Evolutionary conservation across 1,139 yeast genomes (phyloP).

Genomic region (Diutina sp.): DNA sequence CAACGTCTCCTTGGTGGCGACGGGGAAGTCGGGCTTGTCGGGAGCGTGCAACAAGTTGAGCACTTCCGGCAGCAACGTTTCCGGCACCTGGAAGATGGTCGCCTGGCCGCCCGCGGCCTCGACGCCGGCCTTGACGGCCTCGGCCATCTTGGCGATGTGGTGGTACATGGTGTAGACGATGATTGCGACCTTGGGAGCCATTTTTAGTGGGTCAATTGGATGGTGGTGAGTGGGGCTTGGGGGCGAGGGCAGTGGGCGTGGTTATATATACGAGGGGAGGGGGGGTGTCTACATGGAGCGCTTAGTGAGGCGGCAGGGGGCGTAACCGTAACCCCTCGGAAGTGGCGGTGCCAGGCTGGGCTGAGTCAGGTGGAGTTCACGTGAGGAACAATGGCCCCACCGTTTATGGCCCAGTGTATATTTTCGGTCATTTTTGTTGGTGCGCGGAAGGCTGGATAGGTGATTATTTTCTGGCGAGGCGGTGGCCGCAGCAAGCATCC

Average conservation of each 20-base stretch:
- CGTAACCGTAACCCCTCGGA: too few species aligned
- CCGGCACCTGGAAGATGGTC: conserved; percentile 24
- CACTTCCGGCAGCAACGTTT: conserved; percentile 19
- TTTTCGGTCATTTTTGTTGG: not conserved
- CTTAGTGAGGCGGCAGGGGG: not conserved
- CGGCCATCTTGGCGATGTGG: conserved; percentile 23
- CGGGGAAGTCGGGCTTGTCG: conserved; percentile 54
- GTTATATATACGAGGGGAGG: not conserved
- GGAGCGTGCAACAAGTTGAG: conserved; percentile 29
- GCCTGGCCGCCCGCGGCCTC: conserved; percentile 27
- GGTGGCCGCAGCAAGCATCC: not conserved
- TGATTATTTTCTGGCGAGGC: not conserved
- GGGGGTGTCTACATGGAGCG: not conserved
- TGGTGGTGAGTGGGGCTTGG: not conserved
- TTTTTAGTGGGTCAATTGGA: conserved; percentile 4
- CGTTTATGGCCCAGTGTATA: too few species aligned
- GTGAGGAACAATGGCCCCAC: not conserved
- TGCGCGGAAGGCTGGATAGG: not conserved
- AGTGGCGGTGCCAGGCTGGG: too few species aligned
- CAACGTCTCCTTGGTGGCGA: conserved; percentile 50
- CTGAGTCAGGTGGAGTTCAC: not conserved
- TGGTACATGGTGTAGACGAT: conserved; percentile 25
- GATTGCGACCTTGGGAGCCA: conserved; percentile 24
- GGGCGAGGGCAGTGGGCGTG: not conserved
- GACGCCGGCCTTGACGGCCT: conserved; percentile 21